Evolutionary conservation across 176 grass and related monocot species (phyloP), one percentile per base, ranked within the genome.

Genomic region (Aegilops tauschii): DNA sequence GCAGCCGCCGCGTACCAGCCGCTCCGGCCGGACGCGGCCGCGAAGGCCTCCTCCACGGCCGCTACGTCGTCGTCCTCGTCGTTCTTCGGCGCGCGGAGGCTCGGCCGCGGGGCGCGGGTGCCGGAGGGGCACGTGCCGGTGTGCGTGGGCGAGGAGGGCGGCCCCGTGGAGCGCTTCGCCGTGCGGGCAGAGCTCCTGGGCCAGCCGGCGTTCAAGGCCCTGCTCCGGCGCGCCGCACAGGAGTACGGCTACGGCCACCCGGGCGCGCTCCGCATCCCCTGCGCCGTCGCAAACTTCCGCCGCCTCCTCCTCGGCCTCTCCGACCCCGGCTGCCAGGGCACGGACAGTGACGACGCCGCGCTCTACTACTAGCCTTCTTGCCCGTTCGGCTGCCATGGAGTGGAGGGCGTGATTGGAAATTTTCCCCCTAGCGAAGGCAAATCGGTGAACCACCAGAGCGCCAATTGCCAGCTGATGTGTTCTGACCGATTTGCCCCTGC

Each of bases 241-340:
- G 96, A 98, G 92, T 98, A 95, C 88, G 96, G 96, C 5, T 98
- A 98, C 84, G 90, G 82, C 25, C 93, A 94, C 79, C 83, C 87
- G 0, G 96, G 96, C 76, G 96, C 91, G 40, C 92, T 98, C 67
- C 93, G 96, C 30, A 96, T 98, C 86, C 96, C 96, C 28, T 98
- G 96, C 81, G 69, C 96, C 47, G 85, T 94, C 30, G 72, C 79
- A 50, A 81, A 89, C 83, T 98, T 98, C 92, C 72, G 77, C 88
- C 83, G 31, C 59, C 76, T 92, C 45, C 88, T 95, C 77, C 7
- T 81, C 77, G 77, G 78, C 42, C 81, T 93, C 87, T 56, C 87
- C 80, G 25, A 62, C 75, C 8, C 35, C 21, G n/a, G 14, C 61
- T 23, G 6, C 70, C 18, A 8, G 25, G 20, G 8, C 76, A n/a